phyloP scores from a whole-genome alignment of 2,329 filamentous ascomycete species.

The Lasiodiplodia citricola region DNA sequence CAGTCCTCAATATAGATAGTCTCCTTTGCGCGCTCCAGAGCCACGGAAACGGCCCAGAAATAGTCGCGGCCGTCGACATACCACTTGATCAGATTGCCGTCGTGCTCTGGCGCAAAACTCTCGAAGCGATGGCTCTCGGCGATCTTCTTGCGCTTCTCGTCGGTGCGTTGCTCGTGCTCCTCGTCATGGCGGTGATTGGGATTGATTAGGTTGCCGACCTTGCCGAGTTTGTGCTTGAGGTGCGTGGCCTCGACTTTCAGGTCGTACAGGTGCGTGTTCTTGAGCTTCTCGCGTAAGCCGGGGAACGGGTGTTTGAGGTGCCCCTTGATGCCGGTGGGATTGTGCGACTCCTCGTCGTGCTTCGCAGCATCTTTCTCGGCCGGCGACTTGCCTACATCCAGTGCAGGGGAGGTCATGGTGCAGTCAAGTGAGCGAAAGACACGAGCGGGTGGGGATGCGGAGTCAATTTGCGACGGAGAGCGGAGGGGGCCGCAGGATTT shows the following conservation, averaged over 20 bases:
- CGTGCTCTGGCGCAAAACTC: slow-evolving; percentile 87
- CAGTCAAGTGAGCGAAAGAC: background rate
- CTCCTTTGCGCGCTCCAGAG: slow-evolving; percentile 87
- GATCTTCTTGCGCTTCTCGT: slow-evolving; percentile 77
- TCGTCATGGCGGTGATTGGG: slow-evolving; percentile 91
- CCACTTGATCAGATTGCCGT: slow-evolving; percentile 91
- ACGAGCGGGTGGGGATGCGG: slow-evolving; percentile 2
- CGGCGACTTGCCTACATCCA: background rate
- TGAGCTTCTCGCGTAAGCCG: slow-evolving; percentile 51
- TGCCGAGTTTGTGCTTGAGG: slow-evolving; percentile 67
- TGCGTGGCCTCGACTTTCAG: slow-evolving; percentile 61
- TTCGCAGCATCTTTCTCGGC: background rate
- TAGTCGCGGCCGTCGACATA: slow-evolving; percentile 96
- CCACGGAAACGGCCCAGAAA: slow-evolving; percentile 88
- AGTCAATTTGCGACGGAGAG: slow-evolving; percentile 4
- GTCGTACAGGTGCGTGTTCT: slow-evolving; percentile 54
- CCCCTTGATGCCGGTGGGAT: slow-evolving; percentile 23
- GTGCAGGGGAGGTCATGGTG: slow-evolving; percentile 23
- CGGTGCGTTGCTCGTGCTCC: slow-evolving; percentile 82
- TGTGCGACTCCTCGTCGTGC: slow-evolving; percentile 26
- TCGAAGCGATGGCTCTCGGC: slow-evolving; percentile 78
- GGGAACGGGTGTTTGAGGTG: slow-evolving; percentile 45
- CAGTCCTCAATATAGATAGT: slow-evolving; percentile 96
- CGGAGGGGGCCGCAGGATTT: background rate
- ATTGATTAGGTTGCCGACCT: slow-evolving; percentile 75